A percentile compares a stretch with the other conserved stretches of the same genome.
phyloP scores from a whole-genome alignment of 2,329 filamentous ascomycete species.

The Microsporum audouinii region DNA sequence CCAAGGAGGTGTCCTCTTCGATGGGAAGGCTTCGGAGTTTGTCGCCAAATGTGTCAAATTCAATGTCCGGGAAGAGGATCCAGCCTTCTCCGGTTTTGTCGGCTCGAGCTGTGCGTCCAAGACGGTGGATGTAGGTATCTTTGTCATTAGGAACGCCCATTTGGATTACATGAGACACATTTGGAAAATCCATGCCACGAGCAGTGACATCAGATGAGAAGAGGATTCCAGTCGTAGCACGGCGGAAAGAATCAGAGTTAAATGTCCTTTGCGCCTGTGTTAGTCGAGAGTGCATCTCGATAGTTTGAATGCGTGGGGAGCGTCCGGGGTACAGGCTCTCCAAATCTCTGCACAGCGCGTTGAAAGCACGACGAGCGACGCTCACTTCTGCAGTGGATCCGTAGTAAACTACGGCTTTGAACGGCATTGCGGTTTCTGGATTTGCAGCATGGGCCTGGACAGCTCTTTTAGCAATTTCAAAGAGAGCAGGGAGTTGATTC shows the following conservation, averaged over 20 bases:
- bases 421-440: constrained; percentile 44
- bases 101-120: constrained; percentile 63
- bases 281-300: constrained; percentile 69
- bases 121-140: constrained; percentile 64
- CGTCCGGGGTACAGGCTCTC: constrained; percentile 20
- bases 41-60: constrained; percentile 39
- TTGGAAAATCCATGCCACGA: constrained; percentile 72
- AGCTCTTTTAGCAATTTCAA: constrained; percentile 62
- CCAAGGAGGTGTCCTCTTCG: constrained; percentile 35
- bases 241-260: constrained; percentile 61
- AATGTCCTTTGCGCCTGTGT: constrained; percentile 57
- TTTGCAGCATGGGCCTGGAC: constrained; percentile 33
- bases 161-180: constrained; percentile 70
- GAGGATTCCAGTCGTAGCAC: constrained; percentile 50
- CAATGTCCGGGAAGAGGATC: constrained; percentile 44
- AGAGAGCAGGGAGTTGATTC: constrained; percentile 63
- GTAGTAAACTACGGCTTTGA: constrained; percentile 95
- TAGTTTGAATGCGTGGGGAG: constrained; percentile 28
- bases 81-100: constrained; percentile 53
- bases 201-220: constrained; percentile 72
- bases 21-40: constrained; percentile 46
- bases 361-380: constrained; percentile 50
- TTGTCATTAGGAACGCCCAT: constrained; percentile 52
- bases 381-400: constrained; percentile 65
- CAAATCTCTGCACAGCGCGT: constrained; percentile 34